A percentile compares a stretch with the other conserved stretches of the same genome.
Evolutionary conservation across 2,329 filamentous ascomycete genomes (phyloP).

Genomic region (Neopestalotiopsis sp.): DNA sequence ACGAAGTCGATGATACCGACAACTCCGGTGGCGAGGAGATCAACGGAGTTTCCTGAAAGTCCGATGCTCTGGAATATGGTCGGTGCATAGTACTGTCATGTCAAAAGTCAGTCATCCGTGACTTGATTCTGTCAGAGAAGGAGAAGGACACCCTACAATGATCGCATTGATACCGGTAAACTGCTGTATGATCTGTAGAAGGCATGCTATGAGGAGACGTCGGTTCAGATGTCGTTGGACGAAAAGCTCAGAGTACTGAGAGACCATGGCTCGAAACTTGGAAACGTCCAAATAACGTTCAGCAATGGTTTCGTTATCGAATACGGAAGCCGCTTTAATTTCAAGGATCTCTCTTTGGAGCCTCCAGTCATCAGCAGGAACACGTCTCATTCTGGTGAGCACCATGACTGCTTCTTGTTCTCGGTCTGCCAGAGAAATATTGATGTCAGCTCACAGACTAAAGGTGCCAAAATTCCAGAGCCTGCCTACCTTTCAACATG

Average conservation of each 20-base stretch:
- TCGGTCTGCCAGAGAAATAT: constrained; percentile 18
- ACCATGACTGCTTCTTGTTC: constrained; percentile 37
- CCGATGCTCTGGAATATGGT: constrained; percentile 51
- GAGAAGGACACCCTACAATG: constrained; percentile 29
- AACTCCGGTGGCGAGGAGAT: constrained; percentile 61
- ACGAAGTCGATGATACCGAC: constrained; percentile 61
- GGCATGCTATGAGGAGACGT: constrained; percentile 58
- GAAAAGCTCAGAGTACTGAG: constrained; percentile 37
- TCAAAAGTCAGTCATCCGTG: neutral
- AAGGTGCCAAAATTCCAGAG: neutral
- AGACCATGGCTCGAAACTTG: constrained; percentile 34
- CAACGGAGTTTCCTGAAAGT: constrained; percentile 45
- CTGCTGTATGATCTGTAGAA: constrained; percentile 61
- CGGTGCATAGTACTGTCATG: constrained; percentile 46
- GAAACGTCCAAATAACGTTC: constrained; percentile 37
- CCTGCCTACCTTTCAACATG: constrained; percentile 27
- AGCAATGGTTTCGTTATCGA: constrained; percentile 35
- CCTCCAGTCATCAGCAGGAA: constrained; percentile 35
- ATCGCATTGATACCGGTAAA: constrained; percentile 53
- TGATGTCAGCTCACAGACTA: neutral
- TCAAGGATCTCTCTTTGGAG: constrained; percentile 39
- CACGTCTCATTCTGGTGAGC: constrained; percentile 37
- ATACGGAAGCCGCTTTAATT: constrained; percentile 44
- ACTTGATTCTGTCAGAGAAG: neutral
- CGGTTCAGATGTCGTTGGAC: constrained; percentile 36